Conservation (phyloP, 371 early-diverging fungal species). For the Batkoa obscura region DNA sequence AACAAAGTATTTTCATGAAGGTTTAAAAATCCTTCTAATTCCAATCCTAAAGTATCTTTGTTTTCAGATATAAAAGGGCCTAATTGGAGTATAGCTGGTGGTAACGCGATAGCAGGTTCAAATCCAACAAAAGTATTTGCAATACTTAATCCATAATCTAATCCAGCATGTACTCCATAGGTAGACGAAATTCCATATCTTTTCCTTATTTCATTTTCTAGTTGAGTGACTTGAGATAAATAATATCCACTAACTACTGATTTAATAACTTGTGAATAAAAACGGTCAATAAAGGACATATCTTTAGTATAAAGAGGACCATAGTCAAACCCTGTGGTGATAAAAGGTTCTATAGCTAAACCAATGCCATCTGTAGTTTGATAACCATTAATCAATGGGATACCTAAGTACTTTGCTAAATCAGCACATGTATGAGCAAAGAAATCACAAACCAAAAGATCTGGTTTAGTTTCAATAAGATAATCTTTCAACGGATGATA, state of each 20-base stretch:
- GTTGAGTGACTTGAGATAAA: neutral
- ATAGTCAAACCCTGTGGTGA: neutral
- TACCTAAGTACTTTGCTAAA: neutral
- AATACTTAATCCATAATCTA: neutral
- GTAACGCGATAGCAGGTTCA: neutral
- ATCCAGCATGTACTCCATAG: neutral
- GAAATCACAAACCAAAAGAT: constrained; percentile 1
- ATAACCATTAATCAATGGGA: neutral
- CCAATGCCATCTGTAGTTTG: neutral
- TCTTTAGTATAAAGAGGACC: neutral
- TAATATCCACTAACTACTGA: neutral
- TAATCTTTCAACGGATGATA: too few species aligned
- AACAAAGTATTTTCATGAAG: neutral
- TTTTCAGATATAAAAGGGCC: neutral
- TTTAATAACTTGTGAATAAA: neutral
- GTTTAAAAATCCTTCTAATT: constrained; percentile 2
- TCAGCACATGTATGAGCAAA: neutral
- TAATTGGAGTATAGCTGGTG: neutral
- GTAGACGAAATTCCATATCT: neutral
- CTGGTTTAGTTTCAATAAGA: too few species aligned
- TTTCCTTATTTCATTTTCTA: neutral
- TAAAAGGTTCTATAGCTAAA: neutral
- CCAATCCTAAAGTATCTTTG: neutral
- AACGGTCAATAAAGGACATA: neutral
- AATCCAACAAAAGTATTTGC: constrained; percentile 2